Evolutionary conservation across 2,329 filamentous ascomycete species (phyloP).

Genomic region (Diaporthe amygdali): DNA sequence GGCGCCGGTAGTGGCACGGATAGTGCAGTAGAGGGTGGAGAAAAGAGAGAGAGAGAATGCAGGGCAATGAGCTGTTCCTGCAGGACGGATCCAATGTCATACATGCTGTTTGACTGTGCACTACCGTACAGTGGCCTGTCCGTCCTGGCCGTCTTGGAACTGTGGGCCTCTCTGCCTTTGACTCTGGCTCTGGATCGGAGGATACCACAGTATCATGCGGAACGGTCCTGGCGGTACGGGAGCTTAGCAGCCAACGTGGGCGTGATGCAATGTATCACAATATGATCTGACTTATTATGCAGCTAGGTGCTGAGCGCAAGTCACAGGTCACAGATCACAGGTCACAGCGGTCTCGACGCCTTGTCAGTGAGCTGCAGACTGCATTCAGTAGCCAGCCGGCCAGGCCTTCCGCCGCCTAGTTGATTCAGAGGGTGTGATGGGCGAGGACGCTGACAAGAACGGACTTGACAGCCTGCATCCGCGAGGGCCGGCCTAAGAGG

Average conservation of each 20-base stretch:
- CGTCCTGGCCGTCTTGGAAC: neutral
- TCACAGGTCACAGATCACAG: no score
- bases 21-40: neutral
- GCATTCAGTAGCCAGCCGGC: neutral
- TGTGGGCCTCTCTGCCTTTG: neutral
- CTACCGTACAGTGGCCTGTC: no score
- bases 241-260: neutral
- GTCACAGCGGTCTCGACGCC: neutral
- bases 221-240: conserved; percentile 13
- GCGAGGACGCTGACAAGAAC: neutral
- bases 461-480: conserved; percentile 4
- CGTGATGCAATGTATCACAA: neutral
- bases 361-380: neutral
- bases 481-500: conserved; percentile 2
- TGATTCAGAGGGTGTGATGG: conserved; percentile 12
- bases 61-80: neutral
- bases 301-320: neutral
- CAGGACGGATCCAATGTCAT: neutral
- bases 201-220: conserved; percentile 10
- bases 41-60: neutral
- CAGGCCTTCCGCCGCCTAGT: neutral
- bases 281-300: conserved; percentile 15
- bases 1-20: neutral
- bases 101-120: no score
- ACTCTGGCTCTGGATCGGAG: no score